phyloP scores from a whole-genome alignment of 352 stramenopile species.

The Phytophthora citrophthora region DNA sequence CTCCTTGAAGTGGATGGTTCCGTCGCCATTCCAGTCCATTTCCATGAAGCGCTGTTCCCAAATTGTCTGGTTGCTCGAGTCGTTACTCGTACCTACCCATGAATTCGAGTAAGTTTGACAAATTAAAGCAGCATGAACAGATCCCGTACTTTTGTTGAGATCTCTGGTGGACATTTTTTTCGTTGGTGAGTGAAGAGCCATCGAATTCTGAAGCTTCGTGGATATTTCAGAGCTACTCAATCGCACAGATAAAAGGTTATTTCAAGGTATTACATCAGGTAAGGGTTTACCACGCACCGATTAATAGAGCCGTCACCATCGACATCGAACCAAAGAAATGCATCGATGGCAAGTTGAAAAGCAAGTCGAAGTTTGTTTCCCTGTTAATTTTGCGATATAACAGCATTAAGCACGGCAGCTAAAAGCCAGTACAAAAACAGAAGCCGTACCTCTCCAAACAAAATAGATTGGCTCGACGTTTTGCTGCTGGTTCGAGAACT shows the following conservation, averaged over 20 bases:
- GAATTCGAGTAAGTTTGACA: no score
- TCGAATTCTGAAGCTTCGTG: conserved; percentile 63
- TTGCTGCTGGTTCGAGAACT: conserved; percentile 29
- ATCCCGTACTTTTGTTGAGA: conserved; percentile 23
- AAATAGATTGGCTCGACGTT: conserved; percentile 39
- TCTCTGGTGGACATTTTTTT: conserved; percentile 71
- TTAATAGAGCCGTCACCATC: conserved; percentile 83
- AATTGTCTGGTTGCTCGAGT: conserved; percentile 74
- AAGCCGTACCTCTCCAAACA: conserved; percentile 70
- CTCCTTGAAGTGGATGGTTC: conserved; percentile 89
- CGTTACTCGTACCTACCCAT: conserved; percentile 33
- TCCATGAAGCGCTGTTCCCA: conserved; percentile 86
- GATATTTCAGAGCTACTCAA: conserved; percentile 65
- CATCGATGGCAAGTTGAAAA: conserved; percentile 84
- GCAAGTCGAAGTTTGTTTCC: conserved; percentile 83
- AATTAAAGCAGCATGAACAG: neutral
- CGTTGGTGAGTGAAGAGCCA: conserved; percentile 75
- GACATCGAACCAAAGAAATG: conserved; percentile 88
- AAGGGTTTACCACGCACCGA: conserved; percentile 31
- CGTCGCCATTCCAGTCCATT: conserved; percentile 90
- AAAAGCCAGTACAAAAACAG: neutral
- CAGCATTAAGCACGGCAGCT: neutral
- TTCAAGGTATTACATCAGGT: neutral
- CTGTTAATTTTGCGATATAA: conserved; percentile 18
- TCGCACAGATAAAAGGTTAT: neutral